Evolutionary conservation across 192 early-diverging fungal species (phyloP), one percentile per base, ranked within the genome.

Genomic region (Phycomyces blakesleeanus): DNA sequence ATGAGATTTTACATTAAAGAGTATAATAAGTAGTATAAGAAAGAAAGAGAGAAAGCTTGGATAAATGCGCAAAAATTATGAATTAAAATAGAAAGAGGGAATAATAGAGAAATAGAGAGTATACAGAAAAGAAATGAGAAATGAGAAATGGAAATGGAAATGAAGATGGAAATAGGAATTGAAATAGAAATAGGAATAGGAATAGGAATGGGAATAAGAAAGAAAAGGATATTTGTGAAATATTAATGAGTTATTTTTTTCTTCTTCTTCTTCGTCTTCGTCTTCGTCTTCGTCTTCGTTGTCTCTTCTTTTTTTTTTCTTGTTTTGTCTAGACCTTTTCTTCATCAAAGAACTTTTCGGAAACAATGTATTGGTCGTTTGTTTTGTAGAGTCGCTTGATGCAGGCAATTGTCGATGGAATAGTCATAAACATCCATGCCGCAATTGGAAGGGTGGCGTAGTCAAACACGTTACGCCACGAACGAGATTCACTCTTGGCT

Each of bases 391-490:
- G 61, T 10, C 77, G 60, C 26, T 76, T 78, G 25, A 78, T 62
- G 47, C 77, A 76, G 14, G 74, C 77, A 50, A 76, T 54, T 24
- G 73, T 72, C 15, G 74, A 72, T 34, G 79, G 79, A 27, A 81
- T 64, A 27, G 79, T 81, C 78, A 81, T 71, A 44, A 78, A 81
- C 51, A 73, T 49, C 74, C 74, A 78, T 24, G 79, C 79, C 12
- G 73, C 66, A n/a, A 81, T 59, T 14, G 79, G 77, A 15, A 78
- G 34, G 15, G 72, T 75, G 14, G 24, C 49, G 63, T 80, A 81
- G 25, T 81, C 79, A 27, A 58, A 24, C 11, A 61, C 37, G 26
- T 77, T 72, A 16, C 55, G 66, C 77, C 73, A 73, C 20, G 64
- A 67, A 47, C 79, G 63, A 22, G 63, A 58, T 57, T 79, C 77